A percentile compares a stretch with the other conserved stretches of the same genome.
Evolutionary conservation across 2,329 filamentous ascomycete genomes (phyloP).

Genomic region (Verticillium albo-atrum): DNA sequence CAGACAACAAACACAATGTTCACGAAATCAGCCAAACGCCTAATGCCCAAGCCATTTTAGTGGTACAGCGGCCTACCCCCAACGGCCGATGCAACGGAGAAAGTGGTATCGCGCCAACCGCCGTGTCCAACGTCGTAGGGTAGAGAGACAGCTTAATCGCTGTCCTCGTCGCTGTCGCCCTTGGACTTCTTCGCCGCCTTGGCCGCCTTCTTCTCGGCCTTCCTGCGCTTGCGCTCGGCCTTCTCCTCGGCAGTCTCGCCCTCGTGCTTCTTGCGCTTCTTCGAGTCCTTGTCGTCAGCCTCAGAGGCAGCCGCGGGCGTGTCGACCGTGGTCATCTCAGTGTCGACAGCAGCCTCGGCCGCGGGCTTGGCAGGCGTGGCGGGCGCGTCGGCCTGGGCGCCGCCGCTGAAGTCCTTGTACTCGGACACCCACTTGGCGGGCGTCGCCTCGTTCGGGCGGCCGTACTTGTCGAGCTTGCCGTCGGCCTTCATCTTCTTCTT

Average conservation of each 20-base stretch:
- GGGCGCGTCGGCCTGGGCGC: conserved; percentile 38
- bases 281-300: conserved; percentile 50
- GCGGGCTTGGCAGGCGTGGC: conserved; percentile 36
- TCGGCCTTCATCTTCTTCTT: conserved; percentile 99
- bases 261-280: conserved; percentile 77
- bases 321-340: conserved; percentile 10
- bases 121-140: neutral
- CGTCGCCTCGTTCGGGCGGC: conserved; percentile 85
- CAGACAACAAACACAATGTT: neutral
- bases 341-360: conserved; percentile 33
- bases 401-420: conserved; percentile 83
- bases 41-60: conserved; percentile 16
- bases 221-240: conserved; percentile 55
- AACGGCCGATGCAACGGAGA: conserved; percentile 9
- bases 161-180: conserved; percentile 47
- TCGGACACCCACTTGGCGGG: conserved; percentile 88
- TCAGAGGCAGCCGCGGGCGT: conserved; percentile 31
- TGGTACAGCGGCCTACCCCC: conserved; percentile 13
- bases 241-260: conserved; percentile 69
- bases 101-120: conserved; percentile 1
- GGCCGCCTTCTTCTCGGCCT: conserved; percentile 56
- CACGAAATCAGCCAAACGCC: conserved; percentile 7
- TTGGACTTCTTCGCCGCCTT: conserved; percentile 53
- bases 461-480: conserved; percentile 97
- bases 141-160: conserved; percentile 33